Conservation (phyloP, 2,329 filamentous ascomycete species). For the Blastomyces parvus region DNA sequence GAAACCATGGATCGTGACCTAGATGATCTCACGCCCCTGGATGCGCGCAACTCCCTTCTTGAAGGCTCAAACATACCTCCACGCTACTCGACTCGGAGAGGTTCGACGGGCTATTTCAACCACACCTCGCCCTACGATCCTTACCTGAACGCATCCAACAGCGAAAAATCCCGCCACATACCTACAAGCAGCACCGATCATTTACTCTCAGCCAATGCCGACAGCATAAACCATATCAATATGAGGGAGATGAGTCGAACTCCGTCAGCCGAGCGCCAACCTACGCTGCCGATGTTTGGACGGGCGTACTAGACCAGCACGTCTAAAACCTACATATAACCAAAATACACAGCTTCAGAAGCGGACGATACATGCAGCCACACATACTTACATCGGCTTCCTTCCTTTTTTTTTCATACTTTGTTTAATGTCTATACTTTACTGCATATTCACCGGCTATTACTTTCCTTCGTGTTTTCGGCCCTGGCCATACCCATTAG, state of each 20-base stretch:
- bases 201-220: conserved; percentile 24
- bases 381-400: background rate
- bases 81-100: conserved; percentile 16
- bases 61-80: conserved; percentile 47
- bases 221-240: conserved; percentile 3
- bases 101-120: conserved; percentile 35
- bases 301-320: background rate
- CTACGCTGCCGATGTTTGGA: background rate
- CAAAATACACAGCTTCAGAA: background rate
- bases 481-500: background rate
- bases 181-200: conserved; percentile 28
- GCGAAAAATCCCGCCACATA: conserved; percentile 18
- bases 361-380: background rate
- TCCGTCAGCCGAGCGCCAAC: conserved; percentile 23
- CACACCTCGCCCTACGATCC: conserved; percentile 32
- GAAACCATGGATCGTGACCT: conserved; percentile 68
- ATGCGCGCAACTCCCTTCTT: conserved; percentile 77
- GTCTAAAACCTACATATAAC: background rate
- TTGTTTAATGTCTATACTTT: background rate
- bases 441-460: background rate
- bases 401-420: background rate
- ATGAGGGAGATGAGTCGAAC: conserved; percentile 21
- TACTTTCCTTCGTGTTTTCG: background rate
- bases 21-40: conserved; percentile 75
- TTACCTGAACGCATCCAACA: conserved; percentile 26